A percentile compares a stretch with the other conserved stretches of the same genome.
These are phyloP conservation scores for Lactifluus hygrophoroides DNA, from an alignment of 768 basidiomycete species.

Conservation along the genomic window DNA sequence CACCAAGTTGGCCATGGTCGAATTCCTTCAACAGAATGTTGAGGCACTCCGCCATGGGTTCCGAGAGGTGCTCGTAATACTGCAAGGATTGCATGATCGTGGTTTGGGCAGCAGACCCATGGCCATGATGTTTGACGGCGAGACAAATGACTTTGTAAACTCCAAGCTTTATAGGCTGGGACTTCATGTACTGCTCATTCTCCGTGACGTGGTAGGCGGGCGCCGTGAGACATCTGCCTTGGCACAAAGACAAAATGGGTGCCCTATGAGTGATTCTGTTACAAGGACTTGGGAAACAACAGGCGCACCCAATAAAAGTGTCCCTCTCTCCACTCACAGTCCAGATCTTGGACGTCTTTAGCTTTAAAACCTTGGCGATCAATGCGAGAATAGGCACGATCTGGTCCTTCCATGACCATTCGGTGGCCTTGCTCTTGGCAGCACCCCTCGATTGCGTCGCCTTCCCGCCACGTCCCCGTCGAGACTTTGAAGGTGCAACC, in stretches of 20 bases:
- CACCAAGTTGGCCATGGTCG: constrained; percentile 81
- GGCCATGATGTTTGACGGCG: constrained; percentile 86
- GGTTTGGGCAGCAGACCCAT: constrained; percentile 77
- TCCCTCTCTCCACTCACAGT: constrained; percentile 80
- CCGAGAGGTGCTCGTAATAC: constrained; percentile 90
- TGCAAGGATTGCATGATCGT: constrained; percentile 87
- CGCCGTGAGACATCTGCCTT: constrained; percentile 70
- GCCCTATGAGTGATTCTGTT: constrained; percentile 6
- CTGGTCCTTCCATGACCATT: constrained; percentile 74
- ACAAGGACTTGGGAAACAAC: not conserved
- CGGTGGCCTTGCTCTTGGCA: constrained; percentile 30
- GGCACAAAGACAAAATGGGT: not conserved
- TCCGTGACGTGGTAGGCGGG: constrained; percentile 85
- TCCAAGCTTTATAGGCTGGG: constrained; percentile 54
- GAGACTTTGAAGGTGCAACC: constrained; percentile 38
- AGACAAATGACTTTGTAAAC: constrained; percentile 85
- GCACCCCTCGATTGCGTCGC: constrained; percentile 36
- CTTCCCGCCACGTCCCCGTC: constrained; percentile 56
- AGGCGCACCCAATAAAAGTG: constrained; percentile 68
- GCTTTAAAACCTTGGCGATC: constrained; percentile 61
- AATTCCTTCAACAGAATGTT: constrained; percentile 73
- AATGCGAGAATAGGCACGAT: constrained; percentile 60
- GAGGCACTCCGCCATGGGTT: constrained; percentile 89
- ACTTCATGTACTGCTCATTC: constrained; percentile 84
- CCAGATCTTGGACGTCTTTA: constrained; percentile 80